Base-by-base conservation (phyloP, 2,329 filamentous ascomycete genomes). In the Orbilia brochopaga region DNA sequence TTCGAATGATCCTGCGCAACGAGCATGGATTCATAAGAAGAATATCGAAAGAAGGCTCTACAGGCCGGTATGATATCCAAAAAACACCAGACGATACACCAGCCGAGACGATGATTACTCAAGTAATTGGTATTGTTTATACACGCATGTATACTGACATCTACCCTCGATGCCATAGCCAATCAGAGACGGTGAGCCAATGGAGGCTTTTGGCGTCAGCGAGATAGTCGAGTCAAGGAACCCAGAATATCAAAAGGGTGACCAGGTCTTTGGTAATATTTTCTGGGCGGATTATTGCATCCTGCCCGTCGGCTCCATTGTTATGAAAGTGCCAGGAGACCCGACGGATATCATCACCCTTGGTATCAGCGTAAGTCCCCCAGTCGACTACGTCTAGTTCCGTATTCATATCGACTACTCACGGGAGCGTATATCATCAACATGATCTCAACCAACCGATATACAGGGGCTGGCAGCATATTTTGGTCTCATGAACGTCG, bases 401-500 rank as follows among this genome's bases (percentile, higher is more conserved):
- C n/a, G n/a, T n/a, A n/a, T n/a, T n/a, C n/a, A n/a, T n/a, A n/a
- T n/a, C n/a, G n/a, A n/a, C n/a, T n/a, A n/a, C n/a, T n/a, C n/a
- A n/a, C n/a, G n/a, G n/a, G n/a, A n/a, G n/a, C n/a, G n/a, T n/a
- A n/a, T n/a, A n/a, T n/a, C n/a, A n/a, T n/a, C n/a, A n/a, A n/a
- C n/a, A n/a, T n/a, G n/a, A n/a, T n/a, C n/a, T n/a, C n/a, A n/a
- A n/a, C n/a, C n/a, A n/a, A n/a, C n/a, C n/a, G n/a, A n/a, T n/a
- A n/a, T n/a, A n/a, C 19, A 74, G 73, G 73, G 56, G n/a, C 78
- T 87, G 27, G 84, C 84, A 10, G 83, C 82, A 7, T 85, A 83
- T 74, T 81, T 80, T 57, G 83, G 81, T 3, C 75, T 83, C 10
- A 74, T 77, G 23, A 79, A 80, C 24, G 77, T 80, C n/a, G 80